Conservation (phyloP, 2,329 filamentous ascomycete genomes). For the Ceratocystis eucalypticola region DNA sequence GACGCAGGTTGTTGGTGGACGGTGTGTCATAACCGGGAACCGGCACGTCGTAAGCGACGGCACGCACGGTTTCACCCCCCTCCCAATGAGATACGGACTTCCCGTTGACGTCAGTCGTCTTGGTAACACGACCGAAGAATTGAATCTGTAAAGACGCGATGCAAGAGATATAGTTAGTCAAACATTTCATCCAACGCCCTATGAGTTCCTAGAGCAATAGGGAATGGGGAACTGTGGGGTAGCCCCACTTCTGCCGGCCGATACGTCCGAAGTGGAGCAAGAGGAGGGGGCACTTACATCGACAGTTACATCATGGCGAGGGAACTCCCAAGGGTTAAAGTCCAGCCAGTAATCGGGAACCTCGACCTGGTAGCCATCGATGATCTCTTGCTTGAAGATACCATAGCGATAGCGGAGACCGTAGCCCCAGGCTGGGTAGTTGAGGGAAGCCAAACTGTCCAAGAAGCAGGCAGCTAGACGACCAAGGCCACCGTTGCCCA, state of each 20-base stretch:
- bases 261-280: not conserved
- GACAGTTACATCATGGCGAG: conserved; percentile 85
- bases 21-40: conserved; percentile 82
- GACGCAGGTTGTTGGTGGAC: conserved; percentile 88
- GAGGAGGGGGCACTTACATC: conserved; percentile 42
- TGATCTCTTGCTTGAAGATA: conserved; percentile 99
- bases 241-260: not conserved
- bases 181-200: not conserved
- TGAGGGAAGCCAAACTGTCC: conserved; percentile 85
- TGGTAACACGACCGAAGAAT: conserved; percentile 80
- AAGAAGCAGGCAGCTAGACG: conserved; percentile 93
- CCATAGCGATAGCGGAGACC: conserved; percentile 89
- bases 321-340: conserved; percentile 99
- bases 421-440: conserved; percentile 96
- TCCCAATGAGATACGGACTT: conserved; percentile 71
- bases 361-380: conserved; percentile 95
- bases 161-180: not conserved
- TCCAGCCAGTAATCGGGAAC: conserved; percentile 98
- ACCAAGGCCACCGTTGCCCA: conserved; percentile 91
- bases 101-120: conserved; percentile 60
- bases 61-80: conserved; percentile 81
- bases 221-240: not conserved
- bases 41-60: conserved; percentile 83
- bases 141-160: conserved; percentile 45
- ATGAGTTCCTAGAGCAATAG: too few relatives aligned